Conservation (phyloP, 208 protist species). For the Leishmania aethiopica region DNA sequence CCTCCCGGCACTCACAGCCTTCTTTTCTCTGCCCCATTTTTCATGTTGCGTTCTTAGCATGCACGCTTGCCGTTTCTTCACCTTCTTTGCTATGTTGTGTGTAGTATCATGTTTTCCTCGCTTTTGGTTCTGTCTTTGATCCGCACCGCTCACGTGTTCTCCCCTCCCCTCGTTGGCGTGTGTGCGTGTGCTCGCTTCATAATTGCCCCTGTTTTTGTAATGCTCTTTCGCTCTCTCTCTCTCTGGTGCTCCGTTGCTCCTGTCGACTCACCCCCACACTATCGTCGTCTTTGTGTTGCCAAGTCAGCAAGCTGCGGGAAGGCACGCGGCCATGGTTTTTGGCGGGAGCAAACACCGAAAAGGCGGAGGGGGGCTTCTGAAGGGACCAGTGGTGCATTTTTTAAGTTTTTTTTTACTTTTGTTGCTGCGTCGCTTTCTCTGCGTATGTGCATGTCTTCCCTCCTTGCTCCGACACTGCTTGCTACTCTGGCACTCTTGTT, state of each 20-base stretch:
- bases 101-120: neutral
- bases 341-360: neutral
- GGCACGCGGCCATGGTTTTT: neutral
- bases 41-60: neutral
- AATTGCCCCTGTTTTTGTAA: neutral
- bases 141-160: neutral
- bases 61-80: neutral
- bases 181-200: neutral
- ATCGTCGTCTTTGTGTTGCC: neutral
- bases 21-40: neutral
- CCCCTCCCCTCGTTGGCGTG: neutral
- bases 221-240: neutral
- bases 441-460: neutral
- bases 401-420: neutral
- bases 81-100: neutral
- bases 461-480: neutral
- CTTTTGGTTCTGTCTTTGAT: neutral
- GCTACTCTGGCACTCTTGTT: neutral
- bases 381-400: neutral
- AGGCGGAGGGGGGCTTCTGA: neutral
- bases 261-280: neutral
- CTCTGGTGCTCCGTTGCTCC: neutral
- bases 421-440: neutral
- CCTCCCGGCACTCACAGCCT: neutral
- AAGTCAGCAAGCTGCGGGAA: neutral